Evolutionary conservation across 768 basidiomycete genomes (phyloP).

Genomic region (Podaxis rugospora): DNA sequence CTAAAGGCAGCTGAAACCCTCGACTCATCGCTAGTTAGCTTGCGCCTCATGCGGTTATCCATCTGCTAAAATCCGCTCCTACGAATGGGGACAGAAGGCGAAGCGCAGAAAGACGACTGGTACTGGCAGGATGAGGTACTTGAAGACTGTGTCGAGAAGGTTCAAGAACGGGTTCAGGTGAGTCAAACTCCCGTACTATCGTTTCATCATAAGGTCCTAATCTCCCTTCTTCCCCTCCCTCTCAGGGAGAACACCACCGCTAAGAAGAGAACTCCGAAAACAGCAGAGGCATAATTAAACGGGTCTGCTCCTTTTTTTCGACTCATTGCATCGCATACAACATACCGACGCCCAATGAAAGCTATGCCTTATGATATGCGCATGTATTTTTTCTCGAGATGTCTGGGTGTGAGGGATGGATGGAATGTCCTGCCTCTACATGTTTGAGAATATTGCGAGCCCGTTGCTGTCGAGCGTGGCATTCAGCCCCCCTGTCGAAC

Average conservation of each 20-base stretch:
- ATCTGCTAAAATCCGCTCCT: constrained; percentile 90
- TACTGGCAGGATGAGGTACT: constrained; percentile 91
- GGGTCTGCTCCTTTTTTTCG: neutral
- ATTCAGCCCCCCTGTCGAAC: too few species aligned
- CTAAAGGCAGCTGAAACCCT: neutral
- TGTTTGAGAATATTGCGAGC: neutral
- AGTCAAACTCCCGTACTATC: constrained; percentile 14
- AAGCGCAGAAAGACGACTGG: constrained; percentile 99
- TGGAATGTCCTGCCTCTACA: too few species aligned
- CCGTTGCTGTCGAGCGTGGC: too few species aligned
- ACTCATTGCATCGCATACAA: neutral
- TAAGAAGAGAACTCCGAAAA: constrained; percentile 61
- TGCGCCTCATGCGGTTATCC: constrained; percentile 98
- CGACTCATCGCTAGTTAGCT: constrained; percentile 39
- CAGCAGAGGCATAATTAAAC: constrained; percentile 8
- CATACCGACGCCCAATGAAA: constrained; percentile 4
- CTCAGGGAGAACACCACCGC: constrained; percentile 85
- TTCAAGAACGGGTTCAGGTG: constrained; percentile 99
- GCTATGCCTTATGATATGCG: neutral
- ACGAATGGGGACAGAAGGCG: constrained; percentile 98
- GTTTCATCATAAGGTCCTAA: neutral
- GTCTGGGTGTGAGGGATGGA: neutral
- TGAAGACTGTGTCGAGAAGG: constrained; percentile 88
- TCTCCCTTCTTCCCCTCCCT: neutral
- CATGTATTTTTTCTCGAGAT: neutral